phyloP scores from a whole-genome alignment of 768 basidiomycete species.

The Saitozyma sp. region DNA sequence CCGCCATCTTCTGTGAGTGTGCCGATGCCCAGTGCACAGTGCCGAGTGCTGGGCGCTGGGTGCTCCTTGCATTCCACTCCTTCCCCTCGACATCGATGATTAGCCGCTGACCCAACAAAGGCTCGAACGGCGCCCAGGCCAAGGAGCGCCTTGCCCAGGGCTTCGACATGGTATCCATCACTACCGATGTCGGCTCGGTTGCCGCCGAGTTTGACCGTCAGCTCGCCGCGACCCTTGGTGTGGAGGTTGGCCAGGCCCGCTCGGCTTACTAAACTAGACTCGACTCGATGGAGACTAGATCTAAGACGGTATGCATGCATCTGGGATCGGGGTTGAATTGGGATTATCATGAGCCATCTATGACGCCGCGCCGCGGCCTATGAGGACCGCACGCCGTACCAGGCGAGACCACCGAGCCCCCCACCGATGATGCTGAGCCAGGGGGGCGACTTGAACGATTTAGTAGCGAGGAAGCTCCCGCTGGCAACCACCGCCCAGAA shows the following conservation, averaged over 20 bases:
- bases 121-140: conserved; percentile 35
- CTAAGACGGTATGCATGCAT: no score
- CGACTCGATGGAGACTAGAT: no score
- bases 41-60: no score
- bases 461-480: conserved; percentile 55
- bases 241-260: conserved; percentile 16
- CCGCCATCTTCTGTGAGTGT: conserved; percentile 51
- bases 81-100: not conserved
- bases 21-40: not conserved
- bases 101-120: conserved; percentile 13
- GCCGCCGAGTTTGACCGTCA: conserved; percentile 19
- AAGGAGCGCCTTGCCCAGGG: conserved; percentile 39
- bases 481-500: conserved; percentile 59
- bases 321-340: no score
- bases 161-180: conserved; percentile 49
- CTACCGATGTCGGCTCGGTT: conserved; percentile 30
- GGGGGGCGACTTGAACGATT: conserved; percentile 54
- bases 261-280: conserved; percentile 14
- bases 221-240: conserved; percentile 18
- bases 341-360: no score
- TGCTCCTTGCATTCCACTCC: no score
- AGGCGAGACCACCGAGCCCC: conserved; percentile 55
- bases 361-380: conserved; percentile 58
- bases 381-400: conserved; percentile 54
- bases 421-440: conserved; percentile 56